These are phyloP conservation scores for Globisporangium abappressorium DNA, from an alignment of 352 stramenopile species.

Conservation along the genomic window DNA sequence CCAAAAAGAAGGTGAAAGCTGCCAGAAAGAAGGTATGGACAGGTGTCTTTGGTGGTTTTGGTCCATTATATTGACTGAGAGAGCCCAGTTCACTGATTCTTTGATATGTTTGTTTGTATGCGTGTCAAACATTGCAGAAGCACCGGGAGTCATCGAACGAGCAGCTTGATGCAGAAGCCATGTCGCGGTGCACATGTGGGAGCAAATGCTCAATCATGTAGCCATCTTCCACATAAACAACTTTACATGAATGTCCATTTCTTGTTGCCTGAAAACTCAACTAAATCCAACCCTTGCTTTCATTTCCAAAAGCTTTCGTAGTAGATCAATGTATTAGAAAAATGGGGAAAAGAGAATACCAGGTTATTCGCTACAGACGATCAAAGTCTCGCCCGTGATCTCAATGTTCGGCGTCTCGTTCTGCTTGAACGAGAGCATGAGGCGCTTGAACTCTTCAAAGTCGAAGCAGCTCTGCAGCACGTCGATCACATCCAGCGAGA, in stretches of 20 bases:
- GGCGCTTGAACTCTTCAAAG: slow-evolving; percentile 87
- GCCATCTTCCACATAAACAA: not conserved
- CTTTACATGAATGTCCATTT: not conserved
- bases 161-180: slow-evolving; percentile 53
- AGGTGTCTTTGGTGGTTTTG: not conserved
- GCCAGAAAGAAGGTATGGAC: slow-evolving; percentile 15
- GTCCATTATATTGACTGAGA: not conserved
- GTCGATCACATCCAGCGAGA: slow-evolving; percentile 75
- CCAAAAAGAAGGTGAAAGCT: slow-evolving; percentile 19
- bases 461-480: slow-evolving; percentile 77
- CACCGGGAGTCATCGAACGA: slow-evolving; percentile 26
- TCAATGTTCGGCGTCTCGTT: slow-evolving; percentile 78
- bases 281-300: not conserved
- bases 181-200: slow-evolving; percentile 63
- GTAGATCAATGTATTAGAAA: not conserved
- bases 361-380: slow-evolving; percentile 31
- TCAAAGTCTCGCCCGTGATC: slow-evolving; percentile 64
- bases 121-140: slow-evolving; percentile 3
- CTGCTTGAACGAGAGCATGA: slow-evolving; percentile 87
- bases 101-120: not conserved
- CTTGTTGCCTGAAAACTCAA: not conserved
- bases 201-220: slow-evolving; percentile 68
- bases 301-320: not conserved
- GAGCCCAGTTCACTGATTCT: not conserved
- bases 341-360: not conserved